Conservation (phyloP, 148 eudicot genomes). For the Persicaria tinctoria region DNA sequence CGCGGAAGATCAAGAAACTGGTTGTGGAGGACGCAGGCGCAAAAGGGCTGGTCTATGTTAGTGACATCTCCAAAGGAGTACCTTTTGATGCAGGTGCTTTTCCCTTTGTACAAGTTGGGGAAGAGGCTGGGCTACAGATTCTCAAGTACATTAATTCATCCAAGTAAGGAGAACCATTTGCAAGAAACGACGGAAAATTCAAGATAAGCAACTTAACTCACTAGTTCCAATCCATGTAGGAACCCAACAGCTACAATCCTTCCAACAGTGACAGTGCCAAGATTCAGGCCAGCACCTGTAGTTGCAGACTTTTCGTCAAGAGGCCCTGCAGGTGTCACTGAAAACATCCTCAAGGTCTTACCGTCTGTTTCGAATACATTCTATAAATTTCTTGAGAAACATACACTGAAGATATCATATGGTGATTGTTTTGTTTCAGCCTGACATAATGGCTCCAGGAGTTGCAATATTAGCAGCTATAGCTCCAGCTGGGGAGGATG, state of each 20-base stretch:
- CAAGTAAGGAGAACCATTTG: constrained; percentile 16
- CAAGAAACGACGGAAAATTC: neutral
- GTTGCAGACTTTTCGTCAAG: constrained; percentile 69
- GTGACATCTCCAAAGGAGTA: constrained; percentile 23
- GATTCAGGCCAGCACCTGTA: constrained; percentile 50
- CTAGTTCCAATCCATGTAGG: constrained; percentile 16
- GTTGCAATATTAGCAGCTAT: constrained; percentile 59
- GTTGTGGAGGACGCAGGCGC: constrained; percentile 60
- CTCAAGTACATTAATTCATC: constrained; percentile 60
- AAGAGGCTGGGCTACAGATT: constrained; percentile 31
- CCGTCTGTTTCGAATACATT: neutral
- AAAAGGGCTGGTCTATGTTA: constrained; percentile 45
- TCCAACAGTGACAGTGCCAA: constrained; percentile 28
- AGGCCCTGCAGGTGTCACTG: constrained; percentile 57
- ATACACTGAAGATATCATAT: neutral
- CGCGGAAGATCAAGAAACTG: constrained; percentile 47
- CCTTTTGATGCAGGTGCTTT: constrained; percentile 54
- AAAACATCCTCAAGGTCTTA: constrained; percentile 63
- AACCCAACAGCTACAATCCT: constrained; percentile 51
- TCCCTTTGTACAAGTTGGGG: constrained; percentile 48
- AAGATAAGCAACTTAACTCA: neutral
- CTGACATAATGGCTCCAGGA: constrained; percentile 74
- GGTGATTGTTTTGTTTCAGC: constrained; percentile 23
- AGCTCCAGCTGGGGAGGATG: constrained; percentile 26
- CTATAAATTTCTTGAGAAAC: constrained; percentile 2